Conservation (phyloP, 2,329 filamentous ascomycete genomes). For the Orbilia blumenaviensis region DNA sequence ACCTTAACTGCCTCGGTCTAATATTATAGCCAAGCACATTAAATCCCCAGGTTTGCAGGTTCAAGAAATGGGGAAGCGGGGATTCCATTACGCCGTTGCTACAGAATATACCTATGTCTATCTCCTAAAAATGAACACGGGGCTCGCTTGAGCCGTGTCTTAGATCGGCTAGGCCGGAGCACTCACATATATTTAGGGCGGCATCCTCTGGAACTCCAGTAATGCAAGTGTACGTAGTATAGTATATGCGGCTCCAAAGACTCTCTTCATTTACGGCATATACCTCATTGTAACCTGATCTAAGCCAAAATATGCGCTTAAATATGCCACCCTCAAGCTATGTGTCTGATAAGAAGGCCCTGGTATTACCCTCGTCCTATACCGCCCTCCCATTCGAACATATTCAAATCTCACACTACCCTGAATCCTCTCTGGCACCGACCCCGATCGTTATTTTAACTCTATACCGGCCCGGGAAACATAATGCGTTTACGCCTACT, state of each 20-base stretch:
- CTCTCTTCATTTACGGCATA: no score
- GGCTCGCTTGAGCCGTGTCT: not conserved
- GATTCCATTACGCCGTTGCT: constrained; percentile 2
- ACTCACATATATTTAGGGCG: not conserved
- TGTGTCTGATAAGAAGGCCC: constrained; percentile 28
- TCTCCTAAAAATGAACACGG: no score
- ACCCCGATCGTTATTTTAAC: constrained; percentile 72
- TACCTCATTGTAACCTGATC: no score
- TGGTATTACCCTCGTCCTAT: constrained; percentile 61
- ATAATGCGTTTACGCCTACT: constrained; percentile 74
- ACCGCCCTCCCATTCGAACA: constrained; percentile 62
- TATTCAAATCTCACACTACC: constrained; percentile 66
- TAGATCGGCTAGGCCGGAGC: not conserved
- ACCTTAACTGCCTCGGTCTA: constrained; percentile 21
- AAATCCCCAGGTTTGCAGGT: not conserved
- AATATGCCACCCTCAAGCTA: constrained; percentile 29
- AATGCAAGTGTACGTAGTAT: not conserved
- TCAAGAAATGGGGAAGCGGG: not conserved
- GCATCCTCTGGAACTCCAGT: not conserved
- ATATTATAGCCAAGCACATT: not conserved
- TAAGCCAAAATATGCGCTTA: no score
- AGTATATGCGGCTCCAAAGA: no score
- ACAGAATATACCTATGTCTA: not conserved
- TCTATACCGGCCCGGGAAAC: constrained; percentile 71
- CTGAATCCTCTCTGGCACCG: constrained; percentile 65